Evolutionary conservation across 2,329 filamentous ascomycete species (phyloP).

Genomic region (Alternaria hordeiaustralica): DNA sequence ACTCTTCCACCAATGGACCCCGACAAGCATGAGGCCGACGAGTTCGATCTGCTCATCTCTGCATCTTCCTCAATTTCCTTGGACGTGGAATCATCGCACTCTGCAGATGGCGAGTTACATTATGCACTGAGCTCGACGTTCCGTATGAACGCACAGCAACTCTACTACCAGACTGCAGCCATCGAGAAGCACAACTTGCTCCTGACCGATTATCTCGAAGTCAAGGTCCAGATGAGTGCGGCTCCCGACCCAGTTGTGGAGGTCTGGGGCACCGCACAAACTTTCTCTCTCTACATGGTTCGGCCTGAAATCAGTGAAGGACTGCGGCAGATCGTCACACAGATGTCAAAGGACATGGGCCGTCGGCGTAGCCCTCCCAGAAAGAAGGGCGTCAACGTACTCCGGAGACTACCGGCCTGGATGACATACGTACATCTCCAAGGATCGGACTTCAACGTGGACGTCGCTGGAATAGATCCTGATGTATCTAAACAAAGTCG

Average conservation of each 20-base stretch:
- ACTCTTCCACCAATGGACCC: slow-evolving; percentile 78
- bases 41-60: slow-evolving; percentile 94
- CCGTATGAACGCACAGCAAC: slow-evolving; percentile 81
- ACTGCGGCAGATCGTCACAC: slow-evolving; percentile 86
- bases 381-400: slow-evolving; percentile 61
- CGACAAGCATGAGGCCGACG: slow-evolving; percentile 66
- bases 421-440: slow-evolving; percentile 83
- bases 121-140: slow-evolving; percentile 86
- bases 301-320: slow-evolving; percentile 92
- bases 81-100: slow-evolving; percentile 96
- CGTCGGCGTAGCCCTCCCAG: slow-evolving; percentile 48
- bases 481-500: slow-evolving; percentile 81
- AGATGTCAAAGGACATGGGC: slow-evolving; percentile 66
- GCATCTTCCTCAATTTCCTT: slow-evolving; percentile 92
- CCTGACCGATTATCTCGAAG: slow-evolving; percentile 84
- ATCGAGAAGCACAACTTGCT: slow-evolving; percentile 86
- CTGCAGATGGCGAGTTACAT: slow-evolving; percentile 79
- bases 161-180: slow-evolving; percentile 92
- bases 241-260: slow-evolving; percentile 85
- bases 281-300: slow-evolving; percentile 87
- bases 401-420: slow-evolving; percentile 84
- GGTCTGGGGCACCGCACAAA: slow-evolving; percentile 79
- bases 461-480: slow-evolving; percentile 86
- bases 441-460: slow-evolving; percentile 85
- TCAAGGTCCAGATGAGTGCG: slow-evolving; percentile 84